These are phyloP conservation scores for Ploettnerulaceae sp. DNA, from an alignment of 2,329 filamentous ascomycete species.

Conservation along the genomic window DNA sequence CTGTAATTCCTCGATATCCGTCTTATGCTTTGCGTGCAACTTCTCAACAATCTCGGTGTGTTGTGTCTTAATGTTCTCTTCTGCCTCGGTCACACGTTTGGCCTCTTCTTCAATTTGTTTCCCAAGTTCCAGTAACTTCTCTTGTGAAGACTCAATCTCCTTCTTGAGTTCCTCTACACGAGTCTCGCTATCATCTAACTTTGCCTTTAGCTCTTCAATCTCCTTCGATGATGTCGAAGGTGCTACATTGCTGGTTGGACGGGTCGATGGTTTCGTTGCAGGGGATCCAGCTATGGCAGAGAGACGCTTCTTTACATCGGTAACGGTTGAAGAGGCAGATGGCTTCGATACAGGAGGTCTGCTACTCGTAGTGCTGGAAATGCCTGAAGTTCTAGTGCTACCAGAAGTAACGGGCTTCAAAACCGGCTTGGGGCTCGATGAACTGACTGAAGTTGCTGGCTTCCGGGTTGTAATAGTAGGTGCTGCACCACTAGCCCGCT, in stretches of 20 bases:
- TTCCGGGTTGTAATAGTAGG: conserved; percentile 33
- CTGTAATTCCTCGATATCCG: conserved; percentile 27
- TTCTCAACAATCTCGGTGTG: conserved; percentile 45
- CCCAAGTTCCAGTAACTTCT: conserved; percentile 50
- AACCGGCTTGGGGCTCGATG: conserved; percentile 35
- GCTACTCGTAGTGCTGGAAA: conserved; percentile 35
- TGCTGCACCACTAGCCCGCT: conserved; percentile 23
- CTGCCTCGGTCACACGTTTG: conserved; percentile 35
- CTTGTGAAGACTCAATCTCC: conserved; percentile 51
- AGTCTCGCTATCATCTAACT: conserved; percentile 52
- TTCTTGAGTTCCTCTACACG: conserved; percentile 53
- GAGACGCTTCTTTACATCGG: conserved; percentile 53
- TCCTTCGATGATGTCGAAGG: conserved; percentile 43
- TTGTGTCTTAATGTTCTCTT: conserved; percentile 40
- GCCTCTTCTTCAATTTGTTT: conserved; percentile 45
- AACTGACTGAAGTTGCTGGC: conserved; percentile 26
- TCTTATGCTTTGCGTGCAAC: conserved; percentile 26
- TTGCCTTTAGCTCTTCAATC: conserved; percentile 55
- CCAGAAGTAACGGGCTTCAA: conserved; percentile 38
- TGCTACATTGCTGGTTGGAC: conserved; percentile 22
- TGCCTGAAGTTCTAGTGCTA: conserved; percentile 31
- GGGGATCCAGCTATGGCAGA: conserved; percentile 44
- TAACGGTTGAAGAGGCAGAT: conserved; percentile 35
- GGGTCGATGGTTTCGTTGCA: conserved; percentile 39
- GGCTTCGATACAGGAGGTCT: conserved; percentile 35